Evolutionary conservation across 768 basidiomycete genomes (phyloP).

Genomic region (Kwoniella newhampshirensis): DNA sequence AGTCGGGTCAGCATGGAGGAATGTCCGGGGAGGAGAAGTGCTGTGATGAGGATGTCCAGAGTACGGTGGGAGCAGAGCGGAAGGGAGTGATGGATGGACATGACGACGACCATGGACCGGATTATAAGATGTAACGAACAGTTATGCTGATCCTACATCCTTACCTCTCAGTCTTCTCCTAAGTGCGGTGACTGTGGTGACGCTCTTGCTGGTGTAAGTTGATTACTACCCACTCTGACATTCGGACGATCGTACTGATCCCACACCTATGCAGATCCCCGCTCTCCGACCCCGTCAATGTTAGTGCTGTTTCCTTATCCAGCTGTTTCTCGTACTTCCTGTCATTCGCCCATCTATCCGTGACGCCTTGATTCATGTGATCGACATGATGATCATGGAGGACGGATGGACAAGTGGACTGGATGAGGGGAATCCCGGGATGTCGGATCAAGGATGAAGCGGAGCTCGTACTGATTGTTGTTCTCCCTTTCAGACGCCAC

Average conservation of each 20-base stretch:
- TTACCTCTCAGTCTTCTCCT: conserved; percentile 61
- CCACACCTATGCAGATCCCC: conserved; percentile 65
- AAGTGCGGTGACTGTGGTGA: conserved; percentile 99
- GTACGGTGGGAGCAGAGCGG: too few species aligned
- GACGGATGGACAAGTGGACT: conserved; percentile 2
- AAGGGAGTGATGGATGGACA: not conserved
- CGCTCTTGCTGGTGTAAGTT: conserved; percentile 86
- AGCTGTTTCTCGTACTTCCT: too few species aligned
- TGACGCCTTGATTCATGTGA: too few species aligned
- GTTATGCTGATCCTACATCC: conserved; percentile 1
- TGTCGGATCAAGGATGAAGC: not conserved
- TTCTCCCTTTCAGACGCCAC: conserved; percentile 62
- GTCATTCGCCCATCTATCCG: too few species aligned
- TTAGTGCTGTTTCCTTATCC: conserved; percentile 23
- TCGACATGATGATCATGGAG: too few species aligned
- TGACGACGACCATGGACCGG: too few species aligned
- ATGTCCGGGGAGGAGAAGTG: too few species aligned
- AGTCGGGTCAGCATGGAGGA: too few species aligned
- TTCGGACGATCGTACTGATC: conserved; percentile 20
- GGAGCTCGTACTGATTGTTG: not conserved
- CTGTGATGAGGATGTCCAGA: not conserved
- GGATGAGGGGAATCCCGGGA: not conserved
- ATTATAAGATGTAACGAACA: not conserved
- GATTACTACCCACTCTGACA: conserved; percentile 4
- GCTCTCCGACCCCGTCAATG: conserved; percentile 92